Conservation (phyloP, 345 rosid species). For the Microcos paniculata region DNA sequence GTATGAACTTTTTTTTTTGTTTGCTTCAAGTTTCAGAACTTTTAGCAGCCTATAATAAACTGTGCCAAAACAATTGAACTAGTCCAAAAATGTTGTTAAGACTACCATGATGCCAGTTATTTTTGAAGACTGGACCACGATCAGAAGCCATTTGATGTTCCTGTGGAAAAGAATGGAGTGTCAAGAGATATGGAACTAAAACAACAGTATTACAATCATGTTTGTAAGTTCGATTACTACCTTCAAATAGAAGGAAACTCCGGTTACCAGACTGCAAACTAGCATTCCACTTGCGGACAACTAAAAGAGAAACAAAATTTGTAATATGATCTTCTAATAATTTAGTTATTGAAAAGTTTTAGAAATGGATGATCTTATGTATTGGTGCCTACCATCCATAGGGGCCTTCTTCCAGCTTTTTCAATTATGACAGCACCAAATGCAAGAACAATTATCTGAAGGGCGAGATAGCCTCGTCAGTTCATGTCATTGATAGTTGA, state of each 20-base stretch:
- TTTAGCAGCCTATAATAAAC: not conserved
- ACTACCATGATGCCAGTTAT: slow-evolving; percentile 77
- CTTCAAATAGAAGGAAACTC: slow-evolving; percentile 65
- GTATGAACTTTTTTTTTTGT: too few relatives aligned
- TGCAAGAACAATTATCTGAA: slow-evolving; percentile 68
- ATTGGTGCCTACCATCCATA: slow-evolving; percentile 48
- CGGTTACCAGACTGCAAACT: slow-evolving; percentile 56
- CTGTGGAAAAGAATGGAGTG: slow-evolving; percentile 25
- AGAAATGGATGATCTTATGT: not conserved
- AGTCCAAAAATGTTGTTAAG: not conserved
- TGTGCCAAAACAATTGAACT: not conserved
- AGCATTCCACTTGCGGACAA: slow-evolving; percentile 75
- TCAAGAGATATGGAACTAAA: slow-evolving; percentile 5
- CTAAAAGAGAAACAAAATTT: slow-evolving; percentile 28
- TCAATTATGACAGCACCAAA: slow-evolving; percentile 63
- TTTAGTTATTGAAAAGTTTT: not conserved
- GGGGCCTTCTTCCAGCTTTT: slow-evolving; percentile 89
- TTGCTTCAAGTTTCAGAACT: too few relatives aligned
- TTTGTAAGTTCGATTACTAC: slow-evolving; percentile 22
- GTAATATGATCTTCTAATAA: not conserved
- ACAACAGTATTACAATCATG: not conserved
- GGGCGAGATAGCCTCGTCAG: not conserved
- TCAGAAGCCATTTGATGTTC: slow-evolving; percentile 54
- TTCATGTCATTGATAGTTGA: not conserved
- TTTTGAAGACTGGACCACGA: slow-evolving; percentile 62